Evolutionary conservation across 495 filamentous ascomycete species (phyloP), one percentile per base, ranked within the genome.

Genomic region (Tuber borchii): DNA sequence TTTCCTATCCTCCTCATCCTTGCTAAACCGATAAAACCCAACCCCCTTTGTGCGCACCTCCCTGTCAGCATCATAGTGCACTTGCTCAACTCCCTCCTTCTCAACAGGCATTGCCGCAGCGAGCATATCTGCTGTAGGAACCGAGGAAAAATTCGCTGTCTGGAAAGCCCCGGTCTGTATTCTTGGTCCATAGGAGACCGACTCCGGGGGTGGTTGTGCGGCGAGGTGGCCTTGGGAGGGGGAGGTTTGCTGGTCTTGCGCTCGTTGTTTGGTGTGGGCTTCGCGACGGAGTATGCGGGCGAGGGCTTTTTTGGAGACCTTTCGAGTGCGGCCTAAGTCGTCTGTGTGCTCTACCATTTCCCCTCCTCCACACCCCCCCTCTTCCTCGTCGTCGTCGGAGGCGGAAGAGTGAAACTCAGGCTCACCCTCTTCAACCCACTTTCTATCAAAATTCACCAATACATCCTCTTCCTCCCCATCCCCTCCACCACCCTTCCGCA

Each of bases 401-500:
- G 78, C 77, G 7, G 84, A 73, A 2, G 73, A 65, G 0, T 74
- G 68, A 26, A 43, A n/a, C 65, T 44, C 40, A 6, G 70, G 31
- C 31, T 56, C 84, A 69, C 89, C 83, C 56, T 84, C 83, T 79
- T 96, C 93, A 0, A 90, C 93, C 93, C 95, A 97, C 84, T 98
- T 99, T 68, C 90, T 86, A 84, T 97, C 94, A 82, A 98, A 99
- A 85, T 99, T 95, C 0, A 99, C 90, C 34, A 95, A 85, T 14
- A 88, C 71, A 84, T 85, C 82, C 16, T 87, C 82, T 2, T 81
- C 86, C 61, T 83, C 82, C 71, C 84, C 84, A 12, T 74, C 77
- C 6, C 69, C 87, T 84, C 85, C 89, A 76, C 89, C 93, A 75
- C 88, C 92, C 74, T 90, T 86, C 84, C 95, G 94, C 90, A 99